Conservation (phyloP, 1,284 basidiomycete genomes). For the Cryptococcus sp. region DNA sequence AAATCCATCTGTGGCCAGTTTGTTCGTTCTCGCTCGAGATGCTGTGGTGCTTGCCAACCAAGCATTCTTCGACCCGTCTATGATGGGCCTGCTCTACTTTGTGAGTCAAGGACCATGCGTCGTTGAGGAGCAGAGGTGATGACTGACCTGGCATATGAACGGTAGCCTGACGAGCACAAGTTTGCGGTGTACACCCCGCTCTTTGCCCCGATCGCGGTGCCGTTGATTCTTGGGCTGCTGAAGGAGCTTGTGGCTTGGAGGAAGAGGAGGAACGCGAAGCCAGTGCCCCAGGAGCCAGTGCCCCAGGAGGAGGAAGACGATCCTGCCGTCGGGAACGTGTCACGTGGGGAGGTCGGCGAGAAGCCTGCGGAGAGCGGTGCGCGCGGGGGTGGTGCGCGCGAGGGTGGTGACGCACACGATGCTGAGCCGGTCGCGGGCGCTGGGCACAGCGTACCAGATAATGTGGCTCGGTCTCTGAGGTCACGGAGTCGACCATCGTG, state of each 20-base stretch:
- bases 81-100: conserved; percentile 94
- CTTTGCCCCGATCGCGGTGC: conserved; percentile 82
- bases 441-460: too few species aligned
- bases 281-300: too few species aligned
- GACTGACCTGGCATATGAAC: background rate
- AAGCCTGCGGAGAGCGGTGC: background rate
- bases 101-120: conserved; percentile 40
- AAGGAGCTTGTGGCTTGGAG: conserved; percentile 65
- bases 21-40: conserved; percentile 61
- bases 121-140: background rate
- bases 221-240: conserved; percentile 68
- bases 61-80: conserved; percentile 95
- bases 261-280: conserved; percentile 19
- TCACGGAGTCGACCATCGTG: too few species aligned
- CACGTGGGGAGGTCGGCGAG: background rate
- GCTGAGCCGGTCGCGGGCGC: background rate
- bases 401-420: too few species aligned
- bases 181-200: conserved; percentile 91
- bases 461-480: too few species aligned
- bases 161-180: conserved; percentile 80
- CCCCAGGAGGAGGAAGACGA: background rate
- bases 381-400: background rate
- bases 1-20: background rate
- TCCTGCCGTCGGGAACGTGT: background rate
- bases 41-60: conserved; percentile 72